phyloP scores from a whole-genome alignment of 2,329 filamentous ascomycete species.

The Aureobasidium sp. region DNA sequence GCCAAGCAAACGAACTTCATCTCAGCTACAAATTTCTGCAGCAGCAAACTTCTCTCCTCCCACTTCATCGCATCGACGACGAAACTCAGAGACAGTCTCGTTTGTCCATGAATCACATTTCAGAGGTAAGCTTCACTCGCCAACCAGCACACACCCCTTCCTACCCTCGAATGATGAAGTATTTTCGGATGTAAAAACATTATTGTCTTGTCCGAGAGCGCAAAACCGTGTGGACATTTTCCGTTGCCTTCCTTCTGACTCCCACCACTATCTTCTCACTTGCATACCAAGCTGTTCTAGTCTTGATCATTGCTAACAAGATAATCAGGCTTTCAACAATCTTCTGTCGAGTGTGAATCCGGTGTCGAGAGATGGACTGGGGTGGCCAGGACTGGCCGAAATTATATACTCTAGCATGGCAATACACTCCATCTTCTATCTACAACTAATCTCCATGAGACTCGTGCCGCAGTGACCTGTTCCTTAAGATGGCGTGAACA shows the following conservation, averaged over 20 bases:
- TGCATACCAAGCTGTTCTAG: neutral
- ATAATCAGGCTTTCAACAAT: neutral
- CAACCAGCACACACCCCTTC: neutral
- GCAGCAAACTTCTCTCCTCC: neutral
- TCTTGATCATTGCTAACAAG: neutral
- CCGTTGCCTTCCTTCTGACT: slow-evolving; percentile 99
- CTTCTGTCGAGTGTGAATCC: neutral
- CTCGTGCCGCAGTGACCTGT: neutral
- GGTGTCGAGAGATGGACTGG: neutral
- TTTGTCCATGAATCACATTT: neutral
- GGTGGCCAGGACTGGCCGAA: neutral
- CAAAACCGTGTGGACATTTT: slow-evolving; percentile 94
- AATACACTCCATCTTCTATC: neutral
- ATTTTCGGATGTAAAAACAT: slow-evolving; percentile 87
- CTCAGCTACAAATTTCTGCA: neutral
- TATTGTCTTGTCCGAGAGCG: slow-evolving; percentile 78
- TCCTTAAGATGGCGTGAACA: neutral
- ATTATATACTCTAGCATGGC: neutral
- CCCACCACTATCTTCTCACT: neutral
- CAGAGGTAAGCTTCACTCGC: neutral
- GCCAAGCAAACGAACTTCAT: neutral
- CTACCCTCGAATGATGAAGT: slow-evolving; percentile 65
- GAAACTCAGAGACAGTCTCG: neutral
- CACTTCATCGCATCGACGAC: neutral
- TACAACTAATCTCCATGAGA: no score